Conservation (phyloP, 306 rosid genomes). For the Senna tora region DNA sequence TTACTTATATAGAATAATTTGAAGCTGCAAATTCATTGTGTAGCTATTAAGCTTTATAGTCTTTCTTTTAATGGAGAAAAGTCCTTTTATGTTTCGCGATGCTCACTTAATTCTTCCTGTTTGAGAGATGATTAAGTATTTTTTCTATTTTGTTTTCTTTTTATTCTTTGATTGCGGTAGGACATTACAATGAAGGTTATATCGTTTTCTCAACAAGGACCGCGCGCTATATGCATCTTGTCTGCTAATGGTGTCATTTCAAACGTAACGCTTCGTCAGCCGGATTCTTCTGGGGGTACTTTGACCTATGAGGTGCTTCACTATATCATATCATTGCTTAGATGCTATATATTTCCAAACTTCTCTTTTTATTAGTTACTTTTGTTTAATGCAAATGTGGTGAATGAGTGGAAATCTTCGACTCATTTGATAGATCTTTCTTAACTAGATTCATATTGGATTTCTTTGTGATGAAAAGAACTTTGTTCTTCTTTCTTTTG, state of each 20-base stretch:
- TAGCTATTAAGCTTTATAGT: no score
- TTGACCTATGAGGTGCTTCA: conserved; percentile 69
- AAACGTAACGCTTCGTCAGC: conserved; percentile 70
- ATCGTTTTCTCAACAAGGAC: conserved; percentile 70
- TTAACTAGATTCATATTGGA: neutral
- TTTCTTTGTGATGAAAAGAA: neutral
- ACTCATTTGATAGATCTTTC: neutral
- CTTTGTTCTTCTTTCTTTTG: conserved; percentile 1
- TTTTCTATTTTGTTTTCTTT: conserved; percentile 24
- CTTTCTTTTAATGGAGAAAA: neutral
- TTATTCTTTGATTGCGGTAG: conserved; percentile 49
- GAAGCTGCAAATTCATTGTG: neutral
- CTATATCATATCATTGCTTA: neutral
- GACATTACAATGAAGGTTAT: conserved; percentile 73
- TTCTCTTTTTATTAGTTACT: neutral
- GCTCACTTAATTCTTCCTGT: conserved; percentile 5
- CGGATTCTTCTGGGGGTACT: conserved; percentile 70
- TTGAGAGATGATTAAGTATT: conserved; percentile 6
- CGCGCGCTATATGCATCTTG: conserved; percentile 70
- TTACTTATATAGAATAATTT: neutral
- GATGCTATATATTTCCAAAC: neutral
- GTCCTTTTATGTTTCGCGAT: neutral
- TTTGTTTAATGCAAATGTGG: neutral
- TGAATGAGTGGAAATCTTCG: neutral
- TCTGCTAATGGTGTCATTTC: conserved; percentile 74